phyloP scores from a whole-genome alignment of 305 asterid species.

The Petunia hybrid region DNA sequence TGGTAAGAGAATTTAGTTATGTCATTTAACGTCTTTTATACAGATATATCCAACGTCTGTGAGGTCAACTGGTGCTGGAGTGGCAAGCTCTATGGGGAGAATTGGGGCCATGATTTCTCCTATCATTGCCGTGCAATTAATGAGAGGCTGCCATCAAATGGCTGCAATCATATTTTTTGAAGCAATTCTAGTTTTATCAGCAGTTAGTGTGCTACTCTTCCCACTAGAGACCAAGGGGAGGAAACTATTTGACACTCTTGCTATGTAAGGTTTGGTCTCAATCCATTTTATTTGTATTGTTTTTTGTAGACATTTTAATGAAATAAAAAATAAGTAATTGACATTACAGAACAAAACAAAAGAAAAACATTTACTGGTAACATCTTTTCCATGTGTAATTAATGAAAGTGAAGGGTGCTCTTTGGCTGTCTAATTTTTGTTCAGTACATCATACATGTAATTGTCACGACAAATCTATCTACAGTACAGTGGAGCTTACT shows the following conservation, averaged over 20 bases:
- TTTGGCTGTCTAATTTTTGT: no score
- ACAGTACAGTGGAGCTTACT: no score
- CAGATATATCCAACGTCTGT: slow-evolving; percentile 87
- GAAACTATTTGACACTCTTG: slow-evolving; percentile 47
- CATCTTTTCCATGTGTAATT: no score
- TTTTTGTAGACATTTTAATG: no score
- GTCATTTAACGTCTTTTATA: neutral
- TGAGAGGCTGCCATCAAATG: slow-evolving; percentile 62
- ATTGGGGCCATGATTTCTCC: slow-evolving; percentile 87
- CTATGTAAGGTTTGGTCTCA: slow-evolving; percentile 2
- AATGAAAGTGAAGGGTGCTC: no score
- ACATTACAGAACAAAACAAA: no score
- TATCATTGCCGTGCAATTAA: slow-evolving; percentile 68
- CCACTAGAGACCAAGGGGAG: slow-evolving; percentile 76
- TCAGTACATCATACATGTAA: no score
- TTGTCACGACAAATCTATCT: no score
- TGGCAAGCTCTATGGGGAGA: slow-evolving; percentile 65
- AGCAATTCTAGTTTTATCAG: slow-evolving; percentile 52
- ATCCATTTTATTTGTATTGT: neutral
- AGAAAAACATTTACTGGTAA: no score
- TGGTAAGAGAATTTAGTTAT: neutral
- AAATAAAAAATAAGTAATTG: neutral
- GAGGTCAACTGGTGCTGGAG: slow-evolving; percentile 71
- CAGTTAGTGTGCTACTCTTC: slow-evolving; percentile 53
- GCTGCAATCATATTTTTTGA: slow-evolving; percentile 66